Percentiles rank a stretch among this genome's conserved stretches.
These are phyloP conservation scores for Rutidosis leptorrhynchoides DNA, from an alignment of 129 eudicot genomes.

Conservation along the genomic window DNA sequence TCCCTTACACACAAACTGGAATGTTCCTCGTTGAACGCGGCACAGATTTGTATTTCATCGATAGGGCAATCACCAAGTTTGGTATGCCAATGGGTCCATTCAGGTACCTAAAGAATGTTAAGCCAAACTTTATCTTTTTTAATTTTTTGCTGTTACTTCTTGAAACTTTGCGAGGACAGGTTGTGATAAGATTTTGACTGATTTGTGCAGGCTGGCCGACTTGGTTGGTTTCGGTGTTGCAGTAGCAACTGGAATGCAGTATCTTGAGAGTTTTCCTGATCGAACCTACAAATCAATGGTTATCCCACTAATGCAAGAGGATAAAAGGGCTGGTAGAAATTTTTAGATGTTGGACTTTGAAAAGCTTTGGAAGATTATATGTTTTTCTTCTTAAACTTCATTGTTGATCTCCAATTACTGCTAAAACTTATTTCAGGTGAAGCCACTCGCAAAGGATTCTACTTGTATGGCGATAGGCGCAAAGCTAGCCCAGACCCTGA, in stretches of 20 bases:
- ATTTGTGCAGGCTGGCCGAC: too few relatives aligned
- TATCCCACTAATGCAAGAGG: constrained; percentile 85
- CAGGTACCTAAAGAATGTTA: too few relatives aligned
- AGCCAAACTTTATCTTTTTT: too few relatives aligned
- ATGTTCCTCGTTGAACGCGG: constrained; percentile 88
- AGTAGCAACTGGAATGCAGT: constrained; percentile 61
- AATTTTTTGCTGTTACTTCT: too few relatives aligned
- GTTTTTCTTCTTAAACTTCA: neutral
- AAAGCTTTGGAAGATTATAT: neutral
- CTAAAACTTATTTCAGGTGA: constrained; percentile 58
- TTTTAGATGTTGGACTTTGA: neutral
- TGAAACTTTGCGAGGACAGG: too few relatives aligned
- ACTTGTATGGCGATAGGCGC: constrained; percentile 61
- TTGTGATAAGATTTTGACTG: too few relatives aligned
- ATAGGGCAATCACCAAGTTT: constrained; percentile 67
- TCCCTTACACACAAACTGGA: constrained; percentile 87
- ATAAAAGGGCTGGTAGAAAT: constrained; percentile 73
- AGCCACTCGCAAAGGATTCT: constrained; percentile 72
- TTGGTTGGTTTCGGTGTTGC: constrained; percentile 89
- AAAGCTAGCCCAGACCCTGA: constrained; percentile 89
- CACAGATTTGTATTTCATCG: constrained; percentile 66
- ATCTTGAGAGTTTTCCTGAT: constrained; percentile 66
- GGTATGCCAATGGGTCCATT: constrained; percentile 99
- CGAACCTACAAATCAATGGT: constrained; percentile 75
- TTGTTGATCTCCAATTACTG: neutral